These are phyloP conservation scores for Colletotrichum sp. DNA, from an alignment of 2,329 filamentous ascomycete genomes.

Conservation along the genomic window DNA sequence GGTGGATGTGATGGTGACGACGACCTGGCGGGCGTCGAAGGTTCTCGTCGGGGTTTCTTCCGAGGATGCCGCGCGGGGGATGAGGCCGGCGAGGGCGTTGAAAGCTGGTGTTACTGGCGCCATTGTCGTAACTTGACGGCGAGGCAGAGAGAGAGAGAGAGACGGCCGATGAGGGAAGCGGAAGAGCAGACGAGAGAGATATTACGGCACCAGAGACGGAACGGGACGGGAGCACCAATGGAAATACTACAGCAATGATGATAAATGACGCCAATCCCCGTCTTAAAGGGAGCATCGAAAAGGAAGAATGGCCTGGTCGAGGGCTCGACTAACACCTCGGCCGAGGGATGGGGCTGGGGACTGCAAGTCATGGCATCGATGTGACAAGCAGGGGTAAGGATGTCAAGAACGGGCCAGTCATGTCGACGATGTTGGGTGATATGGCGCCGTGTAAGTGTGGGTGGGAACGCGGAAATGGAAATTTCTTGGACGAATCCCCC, in stretches of 20 bases:
- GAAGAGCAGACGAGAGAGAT: not conserved
- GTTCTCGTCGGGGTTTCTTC: not conserved
- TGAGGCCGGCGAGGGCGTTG: not conserved
- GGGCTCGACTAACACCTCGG: not conserved
- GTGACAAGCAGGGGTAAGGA: constrained; percentile 9
- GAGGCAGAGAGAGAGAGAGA: not conserved
- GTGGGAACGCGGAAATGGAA: constrained; percentile 8
- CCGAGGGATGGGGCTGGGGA: constrained; percentile 4
- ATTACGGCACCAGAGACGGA: not conserved
- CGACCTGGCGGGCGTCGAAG: constrained; percentile 23
- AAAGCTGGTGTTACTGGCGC: constrained; percentile 1
- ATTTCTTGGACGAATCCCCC: constrained; percentile 8
- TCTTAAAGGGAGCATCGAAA: not conserved
- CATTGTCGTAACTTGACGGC: not conserved
- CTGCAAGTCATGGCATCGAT: constrained; percentile 11
- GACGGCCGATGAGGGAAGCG: not conserved
- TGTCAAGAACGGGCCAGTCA: not conserved
- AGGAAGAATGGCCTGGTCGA: not conserved
- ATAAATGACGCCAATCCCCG: not conserved
- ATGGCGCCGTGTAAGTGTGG: not conserved
- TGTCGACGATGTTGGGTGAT: not conserved
- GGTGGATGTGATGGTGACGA: constrained; percentile 33
- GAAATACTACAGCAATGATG: constrained; percentile 1
- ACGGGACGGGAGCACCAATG: not conserved
- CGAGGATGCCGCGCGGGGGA: not conserved